Percentiles rank a stretch among this genome's conserved stretches.
phyloP scores from a whole-genome alignment of 805 yeast genomes.

The Starmerella riodocensis region DNA sequence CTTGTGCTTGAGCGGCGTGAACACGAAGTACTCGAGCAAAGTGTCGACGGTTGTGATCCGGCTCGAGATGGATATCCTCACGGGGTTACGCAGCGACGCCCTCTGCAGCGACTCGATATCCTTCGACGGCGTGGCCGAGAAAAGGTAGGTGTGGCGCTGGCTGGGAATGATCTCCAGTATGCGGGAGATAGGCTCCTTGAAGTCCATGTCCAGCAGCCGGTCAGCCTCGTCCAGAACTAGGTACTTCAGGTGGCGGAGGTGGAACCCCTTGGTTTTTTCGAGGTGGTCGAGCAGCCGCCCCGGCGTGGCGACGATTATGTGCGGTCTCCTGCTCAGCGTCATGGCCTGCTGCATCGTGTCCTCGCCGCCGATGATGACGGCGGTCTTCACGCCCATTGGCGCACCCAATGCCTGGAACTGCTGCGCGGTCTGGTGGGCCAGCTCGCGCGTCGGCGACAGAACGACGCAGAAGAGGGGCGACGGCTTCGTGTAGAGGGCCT shows the following conservation, averaged over 20 bases:
- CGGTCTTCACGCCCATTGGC: conserved; percentile 80
- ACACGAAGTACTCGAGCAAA: conserved; percentile 75
- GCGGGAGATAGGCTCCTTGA: conserved; percentile 85
- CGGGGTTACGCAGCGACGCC: conserved; percentile 80
- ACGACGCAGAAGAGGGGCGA: conserved; percentile 81
- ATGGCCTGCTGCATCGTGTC: conserved; percentile 96
- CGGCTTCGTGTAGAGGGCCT: conserved; percentile 79
- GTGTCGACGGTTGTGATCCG: conserved; percentile 90
- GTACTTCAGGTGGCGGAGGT: conserved; percentile 60
- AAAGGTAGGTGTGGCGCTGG: conserved; percentile 64
- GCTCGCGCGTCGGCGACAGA: conserved; percentile 56
- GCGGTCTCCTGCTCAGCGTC: conserved; percentile 87
- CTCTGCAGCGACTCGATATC: conserved; percentile 90
- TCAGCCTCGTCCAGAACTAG: conserved; percentile 97
- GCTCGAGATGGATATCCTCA: conserved; percentile 75
- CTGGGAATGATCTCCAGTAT: conserved; percentile 73
- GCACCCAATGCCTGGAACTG: conserved; percentile 90
- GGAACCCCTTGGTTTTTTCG: conserved; percentile 83
- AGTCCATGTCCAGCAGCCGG: conserved; percentile 86
- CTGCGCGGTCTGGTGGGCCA: conserved; percentile 57
- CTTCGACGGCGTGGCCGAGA: conserved; percentile 94
- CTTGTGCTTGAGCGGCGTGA: conserved; percentile 83
- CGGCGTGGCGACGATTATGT: conserved; percentile 89
- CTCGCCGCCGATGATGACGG: conserved; percentile 94
- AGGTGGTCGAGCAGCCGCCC: conserved; percentile 81